Percentiles rank a stretch among this genome's conserved stretches.
Evolutionary conservation across 2,329 filamentous ascomycete species (phyloP).

Genomic region (Colletotrichum shisoi): DNA sequence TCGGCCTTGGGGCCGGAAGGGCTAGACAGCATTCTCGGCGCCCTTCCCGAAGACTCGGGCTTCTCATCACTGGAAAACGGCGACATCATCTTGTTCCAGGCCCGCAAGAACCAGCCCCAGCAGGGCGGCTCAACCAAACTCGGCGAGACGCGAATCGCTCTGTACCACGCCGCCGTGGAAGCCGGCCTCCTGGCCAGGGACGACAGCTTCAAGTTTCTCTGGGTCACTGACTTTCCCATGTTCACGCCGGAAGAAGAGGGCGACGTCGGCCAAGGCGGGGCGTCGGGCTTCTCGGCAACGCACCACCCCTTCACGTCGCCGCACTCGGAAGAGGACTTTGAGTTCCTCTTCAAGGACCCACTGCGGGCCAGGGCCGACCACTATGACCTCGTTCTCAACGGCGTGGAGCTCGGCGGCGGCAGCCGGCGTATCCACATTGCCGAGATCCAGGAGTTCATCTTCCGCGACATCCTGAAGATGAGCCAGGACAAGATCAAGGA

Average conservation of each 20-base stretch:
- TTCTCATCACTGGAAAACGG: constrained; percentile 66
- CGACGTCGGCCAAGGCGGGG: constrained; percentile 81
- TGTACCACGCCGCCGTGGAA: constrained; percentile 75
- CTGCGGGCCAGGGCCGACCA: constrained; percentile 80
- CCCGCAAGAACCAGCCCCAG: constrained; percentile 70
- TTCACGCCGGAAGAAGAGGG: constrained; percentile 76
- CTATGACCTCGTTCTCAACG: constrained; percentile 96
- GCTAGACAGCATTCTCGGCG: constrained; percentile 46
- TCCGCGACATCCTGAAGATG: constrained; percentile 86
- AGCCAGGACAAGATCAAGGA: constrained; percentile 73
- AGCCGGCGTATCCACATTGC: constrained; percentile 90
- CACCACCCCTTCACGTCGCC: constrained; percentile 98
- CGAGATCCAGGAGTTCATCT: constrained; percentile 81
- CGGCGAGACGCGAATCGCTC: constrained; percentile 74
- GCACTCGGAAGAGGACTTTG: constrained; percentile 73
- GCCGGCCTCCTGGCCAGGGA: constrained; percentile 61
- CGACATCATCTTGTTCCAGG: constrained; percentile 83
- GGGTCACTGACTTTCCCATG: constrained; percentile 90
- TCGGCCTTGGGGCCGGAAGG: constrained; percentile 69
- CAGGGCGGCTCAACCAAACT: constrained; percentile 76
- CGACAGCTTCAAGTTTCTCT: constrained; percentile 72
- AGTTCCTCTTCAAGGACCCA: constrained; percentile 76
- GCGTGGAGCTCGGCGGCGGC: constrained; percentile 91
- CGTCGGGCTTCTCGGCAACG: constrained; percentile 81
- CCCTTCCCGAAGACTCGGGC: constrained; percentile 40